Conservation (phyloP, 2,329 filamentous ascomycete genomes). For the Monosporascus sp. region DNA sequence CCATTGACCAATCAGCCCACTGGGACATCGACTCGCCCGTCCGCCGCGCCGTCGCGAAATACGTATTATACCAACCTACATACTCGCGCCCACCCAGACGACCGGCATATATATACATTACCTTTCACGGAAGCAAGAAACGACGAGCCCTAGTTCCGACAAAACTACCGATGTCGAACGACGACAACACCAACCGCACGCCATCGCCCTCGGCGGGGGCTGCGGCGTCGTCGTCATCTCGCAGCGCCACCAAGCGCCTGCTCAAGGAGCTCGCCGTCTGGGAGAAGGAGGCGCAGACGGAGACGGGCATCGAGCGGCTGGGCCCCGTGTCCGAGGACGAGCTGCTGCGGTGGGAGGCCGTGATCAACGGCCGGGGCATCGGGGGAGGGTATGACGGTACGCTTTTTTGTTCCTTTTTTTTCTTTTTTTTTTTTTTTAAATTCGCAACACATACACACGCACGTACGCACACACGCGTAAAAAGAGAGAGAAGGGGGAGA, state of each 20-base stretch:
- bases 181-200: not conserved
- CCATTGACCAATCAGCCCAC: no score
- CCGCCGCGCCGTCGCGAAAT: no score
- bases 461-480: no score
- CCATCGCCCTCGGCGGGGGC: constrained; percentile 1
- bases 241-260: constrained; percentile 50
- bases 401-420: constrained; percentile 7
- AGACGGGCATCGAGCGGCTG: constrained; percentile 53
- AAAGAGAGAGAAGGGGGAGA: no score
- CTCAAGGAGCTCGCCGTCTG: constrained; percentile 52
- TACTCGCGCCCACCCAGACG: no score
- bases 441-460: not conserved
- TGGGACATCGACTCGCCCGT: no score
- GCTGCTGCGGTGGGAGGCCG: constrained; percentile 53
- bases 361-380: constrained; percentile 53
- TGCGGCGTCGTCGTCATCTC: constrained; percentile 24
- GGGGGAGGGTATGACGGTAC: constrained; percentile 52
- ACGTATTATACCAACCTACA: no score
- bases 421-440: no score
- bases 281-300: constrained; percentile 41
- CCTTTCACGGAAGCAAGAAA: no score
- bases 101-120: not conserved
- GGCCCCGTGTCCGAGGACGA: constrained; percentile 49
- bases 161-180: not conserved
- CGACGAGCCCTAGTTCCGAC: not conserved